phyloP scores from a whole-genome alignment of 148 eudicot species.

The Rhododendron griersonianum region DNA sequence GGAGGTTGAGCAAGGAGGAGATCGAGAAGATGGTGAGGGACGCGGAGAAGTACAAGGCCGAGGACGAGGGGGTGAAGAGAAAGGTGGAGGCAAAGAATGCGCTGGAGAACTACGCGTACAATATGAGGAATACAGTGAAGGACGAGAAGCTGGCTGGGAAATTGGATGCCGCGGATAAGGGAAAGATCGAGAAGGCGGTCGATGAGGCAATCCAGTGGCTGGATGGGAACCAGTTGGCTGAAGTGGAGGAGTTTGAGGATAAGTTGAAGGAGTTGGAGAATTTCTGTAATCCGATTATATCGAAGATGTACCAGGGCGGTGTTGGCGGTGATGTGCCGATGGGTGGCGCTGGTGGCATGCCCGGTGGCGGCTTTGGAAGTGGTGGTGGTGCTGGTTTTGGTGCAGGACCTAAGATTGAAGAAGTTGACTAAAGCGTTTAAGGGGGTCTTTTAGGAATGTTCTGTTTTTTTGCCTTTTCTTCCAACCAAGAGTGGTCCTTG shows the following conservation, averaged over 20 bases:
- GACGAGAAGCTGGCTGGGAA: too few species aligned
- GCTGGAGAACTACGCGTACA: too few species aligned
- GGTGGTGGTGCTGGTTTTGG: not conserved
- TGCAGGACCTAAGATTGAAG: constrained; percentile 13
- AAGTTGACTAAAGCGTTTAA: not conserved
- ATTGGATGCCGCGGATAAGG: too few species aligned
- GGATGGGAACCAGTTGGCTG: not conserved
- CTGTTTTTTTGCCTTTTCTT: not conserved
- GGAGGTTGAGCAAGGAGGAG: too few species aligned
- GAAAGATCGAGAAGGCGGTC: too few species aligned
- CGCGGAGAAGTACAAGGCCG: too few species aligned
- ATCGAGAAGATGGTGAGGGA: too few species aligned
- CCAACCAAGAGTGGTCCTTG: not conserved
- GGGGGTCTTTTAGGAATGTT: not conserved
- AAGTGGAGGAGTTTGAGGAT: constrained; percentile 14
- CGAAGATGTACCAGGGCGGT: constrained; percentile 11
- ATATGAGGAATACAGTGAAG: too few species aligned
- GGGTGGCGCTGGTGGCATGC: not conserved
- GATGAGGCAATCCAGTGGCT: too few species aligned
- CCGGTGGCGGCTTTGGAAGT: not conserved
- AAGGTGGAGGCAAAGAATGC: too few species aligned
- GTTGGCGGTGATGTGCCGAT: constrained; percentile 5
- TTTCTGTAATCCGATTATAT: not conserved
- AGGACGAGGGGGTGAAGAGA: too few species aligned
- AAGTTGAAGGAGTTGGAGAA: constrained; percentile 9